Percentiles rank a stretch among this genome's conserved stretches.
These are phyloP conservation scores for Coriaria nepalensis DNA, from an alignment of 306 rosid genomes.

Conservation along the genomic window DNA sequence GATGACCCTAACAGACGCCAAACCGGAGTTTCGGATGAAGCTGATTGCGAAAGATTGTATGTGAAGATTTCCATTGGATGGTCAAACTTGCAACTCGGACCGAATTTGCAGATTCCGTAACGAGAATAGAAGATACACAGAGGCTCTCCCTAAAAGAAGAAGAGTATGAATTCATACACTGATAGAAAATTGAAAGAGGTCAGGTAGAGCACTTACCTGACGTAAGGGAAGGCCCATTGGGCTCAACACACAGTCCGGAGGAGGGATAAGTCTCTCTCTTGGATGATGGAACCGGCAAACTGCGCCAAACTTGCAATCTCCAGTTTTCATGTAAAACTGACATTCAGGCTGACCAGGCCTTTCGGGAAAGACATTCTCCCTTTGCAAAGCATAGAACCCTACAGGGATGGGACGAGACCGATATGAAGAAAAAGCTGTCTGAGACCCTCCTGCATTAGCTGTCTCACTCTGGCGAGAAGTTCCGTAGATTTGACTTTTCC, in stretches of 20 bases:
- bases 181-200: background rate
- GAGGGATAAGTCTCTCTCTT: constrained; percentile 69
- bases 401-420: constrained; percentile 59
- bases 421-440: constrained; percentile 49
- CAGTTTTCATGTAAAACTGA: constrained; percentile 94
- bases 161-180: no score
- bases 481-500: constrained; percentile 60
- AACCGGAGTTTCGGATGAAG: constrained; percentile 47
- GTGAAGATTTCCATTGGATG: constrained; percentile 91
- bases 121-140: constrained; percentile 90
- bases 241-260: constrained; percentile 90
- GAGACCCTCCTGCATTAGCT: constrained; percentile 41
- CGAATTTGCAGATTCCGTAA: constrained; percentile 95
- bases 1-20: constrained; percentile 66
- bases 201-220: constrained; percentile 49
- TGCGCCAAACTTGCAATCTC: constrained; percentile 94
- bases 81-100: constrained; percentile 98
- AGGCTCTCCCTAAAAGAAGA: constrained; percentile 54
- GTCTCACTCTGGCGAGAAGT: constrained; percentile 49
- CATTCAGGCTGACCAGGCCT: constrained; percentile 97
- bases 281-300: constrained; percentile 98
- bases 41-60: constrained; percentile 49
- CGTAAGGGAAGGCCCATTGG: constrained; percentile 89
- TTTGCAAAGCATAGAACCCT: constrained; percentile 65
- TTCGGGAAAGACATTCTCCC: constrained; percentile 95